These are phyloP conservation scores for Ceratorhiza oryzae-sativae DNA, from an alignment of 1,284 basidiomycete species.

Conservation along the genomic window DNA sequence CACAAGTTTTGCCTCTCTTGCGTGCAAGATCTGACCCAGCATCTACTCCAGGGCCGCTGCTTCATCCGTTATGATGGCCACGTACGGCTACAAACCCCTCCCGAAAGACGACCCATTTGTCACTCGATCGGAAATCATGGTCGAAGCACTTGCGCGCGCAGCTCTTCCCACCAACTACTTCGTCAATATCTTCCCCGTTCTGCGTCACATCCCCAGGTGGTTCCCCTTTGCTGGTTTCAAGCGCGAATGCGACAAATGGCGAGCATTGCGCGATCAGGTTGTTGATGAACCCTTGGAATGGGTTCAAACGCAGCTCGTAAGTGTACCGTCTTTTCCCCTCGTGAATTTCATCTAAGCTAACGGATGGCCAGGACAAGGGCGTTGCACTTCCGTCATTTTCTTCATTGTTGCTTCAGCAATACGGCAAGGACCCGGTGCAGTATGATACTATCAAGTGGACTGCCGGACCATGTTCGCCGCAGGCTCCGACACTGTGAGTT, in stretches of 20 bases:
- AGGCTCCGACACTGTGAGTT: slow-evolving; percentile 33
- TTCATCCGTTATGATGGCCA: slow-evolving; percentile 30
- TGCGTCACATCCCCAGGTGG: slow-evolving; percentile 36
- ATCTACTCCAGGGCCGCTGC: slow-evolving; percentile 11
- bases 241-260: slow-evolving; percentile 38
- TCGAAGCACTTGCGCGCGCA: slow-evolving; percentile 31
- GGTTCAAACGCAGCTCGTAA: slow-evolving; percentile 27
- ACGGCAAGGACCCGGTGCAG: slow-evolving; percentile 22
- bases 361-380: background rate
- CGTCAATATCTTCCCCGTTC: slow-evolving; percentile 30
- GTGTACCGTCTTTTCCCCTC: background rate
- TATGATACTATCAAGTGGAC: slow-evolving; percentile 37
- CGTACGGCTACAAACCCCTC: slow-evolving; percentile 30
- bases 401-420: slow-evolving; percentile 25
- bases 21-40: background rate
- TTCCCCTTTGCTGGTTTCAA: slow-evolving; percentile 40
- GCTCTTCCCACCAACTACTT: slow-evolving; percentile 28
- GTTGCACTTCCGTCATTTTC: slow-evolving; percentile 27
- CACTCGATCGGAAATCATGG: slow-evolving; percentile 35
- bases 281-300: slow-evolving; percentile 32
- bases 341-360: background rate
- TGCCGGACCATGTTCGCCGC: slow-evolving; percentile 35
- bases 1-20: background rate
- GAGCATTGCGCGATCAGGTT: slow-evolving; percentile 24
- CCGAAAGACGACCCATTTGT: slow-evolving; percentile 26